phyloP scores from a whole-genome alignment of 116 monocot genomes.

The Dioscorea cayenensis region DNA sequence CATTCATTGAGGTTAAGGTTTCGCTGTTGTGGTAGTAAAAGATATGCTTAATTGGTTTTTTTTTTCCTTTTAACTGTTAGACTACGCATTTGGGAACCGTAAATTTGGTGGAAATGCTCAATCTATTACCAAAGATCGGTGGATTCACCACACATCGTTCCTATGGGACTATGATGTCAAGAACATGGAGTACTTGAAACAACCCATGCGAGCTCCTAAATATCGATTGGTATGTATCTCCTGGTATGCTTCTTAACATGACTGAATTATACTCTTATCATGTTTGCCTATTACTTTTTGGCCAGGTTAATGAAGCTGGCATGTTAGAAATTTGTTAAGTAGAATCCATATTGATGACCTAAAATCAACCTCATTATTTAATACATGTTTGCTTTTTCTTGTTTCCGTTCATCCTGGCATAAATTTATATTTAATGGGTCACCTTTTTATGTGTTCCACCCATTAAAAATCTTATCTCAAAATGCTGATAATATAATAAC shows the following conservation, averaged over 20 bases:
- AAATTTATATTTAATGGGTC: too few relatives aligned
- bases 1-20: too few relatives aligned
- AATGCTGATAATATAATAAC: too few relatives aligned
- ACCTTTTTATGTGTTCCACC: too few relatives aligned
- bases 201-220: slow-evolving; percentile 45
- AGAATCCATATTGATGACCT: too few relatives aligned
- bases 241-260: background rate
- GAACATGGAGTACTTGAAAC: slow-evolving; percentile 78
- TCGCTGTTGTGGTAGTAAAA: background rate
- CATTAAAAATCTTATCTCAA: too few relatives aligned
- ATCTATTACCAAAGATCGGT: slow-evolving; percentile 73
- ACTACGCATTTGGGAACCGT: slow-evolving; percentile 65
- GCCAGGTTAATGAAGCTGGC: too few relatives aligned
- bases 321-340: too few relatives aligned
- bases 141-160: slow-evolving; percentile 97
- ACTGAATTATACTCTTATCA: background rate
- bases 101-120: slow-evolving; percentile 97
- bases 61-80: slow-evolving; percentile 37
- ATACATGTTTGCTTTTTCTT: too few relatives aligned
- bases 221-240: slow-evolving; percentile 59
- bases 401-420: too few relatives aligned
- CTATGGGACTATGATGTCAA: slow-evolving; percentile 77
- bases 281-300: too few relatives aligned
- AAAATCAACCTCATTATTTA: too few relatives aligned
- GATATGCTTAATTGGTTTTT: background rate